Evolutionary conservation across 441 rosid genomes (phyloP).

Genomic region (Biscutella auriculata): DNA sequence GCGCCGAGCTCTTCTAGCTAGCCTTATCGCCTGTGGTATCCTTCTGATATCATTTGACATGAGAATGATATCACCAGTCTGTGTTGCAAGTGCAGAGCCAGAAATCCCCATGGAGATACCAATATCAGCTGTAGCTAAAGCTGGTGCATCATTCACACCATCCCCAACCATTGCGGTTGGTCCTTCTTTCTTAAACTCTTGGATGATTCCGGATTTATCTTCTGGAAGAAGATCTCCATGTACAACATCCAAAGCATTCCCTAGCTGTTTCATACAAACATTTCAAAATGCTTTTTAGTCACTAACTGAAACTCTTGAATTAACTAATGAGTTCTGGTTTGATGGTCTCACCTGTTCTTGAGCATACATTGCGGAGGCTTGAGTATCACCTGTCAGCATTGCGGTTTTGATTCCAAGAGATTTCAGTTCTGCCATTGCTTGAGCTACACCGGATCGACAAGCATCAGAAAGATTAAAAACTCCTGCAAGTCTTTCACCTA

Average conservation of each 20-base stretch:
- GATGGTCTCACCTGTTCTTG: conserved; percentile 55
- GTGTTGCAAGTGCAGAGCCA: conserved; percentile 80
- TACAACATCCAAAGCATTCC: conserved; percentile 42
- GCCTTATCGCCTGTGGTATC: conserved; percentile 52
- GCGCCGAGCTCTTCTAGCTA: conserved; percentile 43
- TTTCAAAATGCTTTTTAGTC: background rate
- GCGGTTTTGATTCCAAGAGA: conserved; percentile 46
- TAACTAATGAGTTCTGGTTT: too few relatives aligned
- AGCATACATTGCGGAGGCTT: conserved; percentile 50
- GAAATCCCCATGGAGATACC: conserved; percentile 96
- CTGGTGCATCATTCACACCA: conserved; percentile 87
- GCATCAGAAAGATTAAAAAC: conserved; percentile 62
- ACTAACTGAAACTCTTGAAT: background rate
- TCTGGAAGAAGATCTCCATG: conserved; percentile 72
- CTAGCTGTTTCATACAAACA: conserved; percentile 64
- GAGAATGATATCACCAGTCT: conserved; percentile 62
- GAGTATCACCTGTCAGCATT: conserved; percentile 80
- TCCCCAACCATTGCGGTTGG: conserved; percentile 81
- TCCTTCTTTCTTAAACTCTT: conserved; percentile 44
- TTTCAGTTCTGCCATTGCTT: conserved; percentile 51
- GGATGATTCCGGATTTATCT: conserved; percentile 49
- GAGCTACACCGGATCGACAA: conserved; percentile 60
- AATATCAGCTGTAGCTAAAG: conserved; percentile 72
- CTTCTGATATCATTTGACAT: conserved; percentile 84
- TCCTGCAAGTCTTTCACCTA: conserved; percentile 33